phyloP scores from a whole-genome alignment of 2,329 filamentous ascomycete species.

The Hypoxylon sp. region DNA sequence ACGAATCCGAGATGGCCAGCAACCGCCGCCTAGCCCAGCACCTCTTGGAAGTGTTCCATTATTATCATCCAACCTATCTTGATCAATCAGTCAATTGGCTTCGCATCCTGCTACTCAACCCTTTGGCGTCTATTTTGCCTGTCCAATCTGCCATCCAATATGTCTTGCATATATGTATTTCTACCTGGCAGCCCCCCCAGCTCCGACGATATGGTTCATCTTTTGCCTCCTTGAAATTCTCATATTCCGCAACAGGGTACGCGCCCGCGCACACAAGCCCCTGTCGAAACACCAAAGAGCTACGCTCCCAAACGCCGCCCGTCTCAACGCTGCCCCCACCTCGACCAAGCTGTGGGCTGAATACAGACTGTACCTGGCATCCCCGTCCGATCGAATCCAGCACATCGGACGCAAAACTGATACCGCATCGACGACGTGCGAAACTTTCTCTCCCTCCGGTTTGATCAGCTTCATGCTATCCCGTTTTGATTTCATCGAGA shows the following conservation, averaged over 20 bases:
- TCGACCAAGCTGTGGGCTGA: conserved; percentile 18
- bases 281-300: conserved; percentile 53
- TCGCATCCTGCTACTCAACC: conserved; percentile 25
- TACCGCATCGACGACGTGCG: conserved; percentile 54
- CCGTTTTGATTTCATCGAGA: conserved; percentile 39
- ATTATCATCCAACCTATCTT: conserved; percentile 39
- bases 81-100: conserved; percentile 42
- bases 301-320: conserved; percentile 56
- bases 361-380: conserved; percentile 36
- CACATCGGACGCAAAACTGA: conserved; percentile 51
- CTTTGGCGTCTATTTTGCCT: conserved; percentile 35
- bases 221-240: conserved; percentile 25
- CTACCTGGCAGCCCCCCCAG: conserved; percentile 32
- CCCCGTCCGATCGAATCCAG: conserved; percentile 46
- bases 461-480: conserved; percentile 53
- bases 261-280: conserved; percentile 39
- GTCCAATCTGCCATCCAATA: conserved; percentile 21
- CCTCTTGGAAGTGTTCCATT: conserved; percentile 41
- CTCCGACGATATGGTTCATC: conserved; percentile 37
- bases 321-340: conserved; percentile 56
- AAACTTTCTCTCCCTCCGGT: conserved; percentile 60
- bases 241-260: conserved; percentile 16
- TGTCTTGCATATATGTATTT: conserved; percentile 39
- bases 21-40: conserved; percentile 42
- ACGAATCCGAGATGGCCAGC: conserved; percentile 49